Percentiles rank a stretch among this genome's conserved stretches.
phyloP scores from a whole-genome alignment of 2,329 filamentous ascomycete species.

The Tolypocladium album region DNA sequence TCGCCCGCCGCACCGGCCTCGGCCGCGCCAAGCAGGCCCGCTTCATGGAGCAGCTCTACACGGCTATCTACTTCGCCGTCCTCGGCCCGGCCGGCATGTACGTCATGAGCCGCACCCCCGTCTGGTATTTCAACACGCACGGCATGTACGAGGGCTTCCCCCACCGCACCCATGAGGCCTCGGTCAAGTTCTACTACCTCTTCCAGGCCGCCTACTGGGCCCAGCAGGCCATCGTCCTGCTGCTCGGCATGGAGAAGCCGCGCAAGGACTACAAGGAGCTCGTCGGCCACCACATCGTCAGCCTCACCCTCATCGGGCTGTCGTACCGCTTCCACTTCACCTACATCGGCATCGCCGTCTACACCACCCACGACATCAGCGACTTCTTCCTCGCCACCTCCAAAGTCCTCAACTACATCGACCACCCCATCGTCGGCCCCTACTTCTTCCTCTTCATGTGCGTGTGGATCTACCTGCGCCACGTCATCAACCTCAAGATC shows the following conservation, averaged over 20 bases:
- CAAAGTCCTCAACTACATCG: conserved; percentile 85
- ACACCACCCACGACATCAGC: conserved; percentile 87
- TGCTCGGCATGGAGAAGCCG: conserved; percentile 83
- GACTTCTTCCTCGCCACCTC: conserved; percentile 95
- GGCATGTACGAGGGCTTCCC: conserved; percentile 88
- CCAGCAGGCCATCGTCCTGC: conserved; percentile 81
- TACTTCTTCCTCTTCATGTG: conserved; percentile 78
- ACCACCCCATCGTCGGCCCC: conserved; percentile 64
- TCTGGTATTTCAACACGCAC: conserved; percentile 91
- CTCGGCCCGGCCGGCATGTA: conserved; percentile 78
- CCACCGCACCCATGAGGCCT: conserved; percentile 65
- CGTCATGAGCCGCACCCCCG: conserved; percentile 81
- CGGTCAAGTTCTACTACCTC: conserved; percentile 93
- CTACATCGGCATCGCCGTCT: conserved; percentile 86
- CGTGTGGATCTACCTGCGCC: conserved; percentile 82
- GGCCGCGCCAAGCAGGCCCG: conserved; percentile 70
- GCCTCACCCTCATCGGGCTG: conserved; percentile 68
- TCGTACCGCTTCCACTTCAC: conserved; percentile 97
- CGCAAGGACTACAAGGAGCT: conserved; percentile 93
- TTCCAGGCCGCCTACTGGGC: conserved; percentile 93
- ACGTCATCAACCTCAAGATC: conserved; percentile 72
- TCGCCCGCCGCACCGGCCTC: conserved; percentile 61
- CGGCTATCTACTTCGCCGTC: conserved; percentile 77
- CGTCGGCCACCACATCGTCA: conserved; percentile 84
- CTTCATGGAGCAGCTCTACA: conserved; percentile 96